Base-by-base conservation (phyloP, 2,329 filamentous ascomycete genomes). In the Cladosporium sp. region DNA sequence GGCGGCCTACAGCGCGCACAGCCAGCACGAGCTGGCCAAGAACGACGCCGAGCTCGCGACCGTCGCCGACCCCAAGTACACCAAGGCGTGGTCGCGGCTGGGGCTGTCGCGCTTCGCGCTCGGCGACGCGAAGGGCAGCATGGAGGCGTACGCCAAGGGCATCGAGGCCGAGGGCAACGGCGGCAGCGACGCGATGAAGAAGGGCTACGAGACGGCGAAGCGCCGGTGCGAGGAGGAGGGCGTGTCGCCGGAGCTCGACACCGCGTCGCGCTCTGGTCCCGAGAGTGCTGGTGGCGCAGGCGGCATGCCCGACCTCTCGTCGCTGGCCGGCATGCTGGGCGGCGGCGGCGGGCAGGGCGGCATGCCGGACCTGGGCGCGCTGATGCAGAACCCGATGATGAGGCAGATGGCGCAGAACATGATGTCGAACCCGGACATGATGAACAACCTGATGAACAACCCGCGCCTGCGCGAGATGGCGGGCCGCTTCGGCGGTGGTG, bases 371-470 rank as follows among this genome's bases (percentile, higher is more conserved):
- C 77, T 98, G 19, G 74, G 82, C 58, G 82, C 82, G 58, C 84
- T 98, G 70, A 95, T 97, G 90, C 90, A 78, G 77, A 98, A 97
- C 76, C 93, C 93, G 52, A 97, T 97, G 93, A 95, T 98, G 74
- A 83, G 90, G 46, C 87, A 81, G 74, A 96, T 97, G 90, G 93
- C 93, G 4, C 89, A 96, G 77, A 95, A 89, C 72, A 73, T 98
- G 52, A 97, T 97, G 93, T 89, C 84, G 74, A 96, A 98, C 74
- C 93, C 93, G 0, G 88, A 95, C 9, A 83, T 91, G 77, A 86
- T 97, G 83, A 81, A 78, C 68, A 93, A 90, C 70, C 73, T 98
- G 54, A 95, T 98, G 91, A 97, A 98, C 77, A 38, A 38, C 35
- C 93, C 93, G 3, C 82, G 85, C 56, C 74, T 97, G 57, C 81